Conservation (phyloP, 2,329 filamentous ascomycete genomes). For the Xylaria sp. region DNA sequence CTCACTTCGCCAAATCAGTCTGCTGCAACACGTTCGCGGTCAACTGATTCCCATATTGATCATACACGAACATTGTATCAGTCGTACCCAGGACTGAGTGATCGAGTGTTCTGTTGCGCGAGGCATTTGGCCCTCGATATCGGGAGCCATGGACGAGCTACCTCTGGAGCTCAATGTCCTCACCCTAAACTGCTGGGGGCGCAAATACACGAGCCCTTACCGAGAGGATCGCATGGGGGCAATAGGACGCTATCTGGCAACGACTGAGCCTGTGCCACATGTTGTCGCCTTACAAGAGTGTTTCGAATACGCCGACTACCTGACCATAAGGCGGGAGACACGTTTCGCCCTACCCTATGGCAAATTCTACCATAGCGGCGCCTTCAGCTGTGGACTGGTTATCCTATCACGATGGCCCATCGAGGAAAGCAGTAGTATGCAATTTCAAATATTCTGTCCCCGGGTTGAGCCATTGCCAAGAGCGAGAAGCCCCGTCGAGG, state of each 20-base stretch:
- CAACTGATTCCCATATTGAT: conserved; percentile 2
- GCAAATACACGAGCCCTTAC: conserved; percentile 84
- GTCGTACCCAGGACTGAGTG: background rate
- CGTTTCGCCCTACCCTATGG: conserved; percentile 82
- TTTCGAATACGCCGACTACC: conserved; percentile 89
- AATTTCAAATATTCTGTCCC: conserved; percentile 1
- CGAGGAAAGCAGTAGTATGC: conserved; percentile 73
- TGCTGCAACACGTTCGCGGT: background rate
- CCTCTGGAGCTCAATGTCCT: conserved; percentile 78
- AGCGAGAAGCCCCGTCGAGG: background rate
- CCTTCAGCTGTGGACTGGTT: conserved; percentile 88
- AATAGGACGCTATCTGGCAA: conserved; percentile 83
- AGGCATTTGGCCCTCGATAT: background rate
- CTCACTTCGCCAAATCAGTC: background rate
- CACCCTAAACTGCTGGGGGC: conserved; percentile 96
- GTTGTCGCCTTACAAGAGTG: conserved; percentile 96
- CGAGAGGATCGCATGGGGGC: conserved; percentile 82
- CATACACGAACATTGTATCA: background rate
- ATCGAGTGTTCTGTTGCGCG: background rate
- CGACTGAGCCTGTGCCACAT: conserved; percentile 74
- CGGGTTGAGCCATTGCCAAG: background rate
- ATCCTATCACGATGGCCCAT: conserved; percentile 95
- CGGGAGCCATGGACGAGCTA: conserved; percentile 45
- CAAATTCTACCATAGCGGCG: conserved; percentile 92
- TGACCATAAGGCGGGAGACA: conserved; percentile 78